Conservation (phyloP, 202 grass and related monocot genomes). For the Panicum virgatum region DNA sequence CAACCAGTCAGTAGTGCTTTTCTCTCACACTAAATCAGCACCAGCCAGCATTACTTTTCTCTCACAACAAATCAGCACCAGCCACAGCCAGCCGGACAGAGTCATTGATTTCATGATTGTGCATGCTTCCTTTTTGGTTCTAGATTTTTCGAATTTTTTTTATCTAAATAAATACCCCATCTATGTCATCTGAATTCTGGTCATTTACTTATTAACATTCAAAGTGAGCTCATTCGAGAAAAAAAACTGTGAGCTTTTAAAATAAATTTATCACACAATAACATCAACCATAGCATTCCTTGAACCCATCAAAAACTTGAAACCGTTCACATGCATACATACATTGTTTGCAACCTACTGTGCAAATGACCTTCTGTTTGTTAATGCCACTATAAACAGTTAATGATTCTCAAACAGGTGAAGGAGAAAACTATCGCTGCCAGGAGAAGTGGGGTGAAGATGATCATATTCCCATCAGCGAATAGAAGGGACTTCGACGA, state of each 20-base stretch:
- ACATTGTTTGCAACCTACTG: background rate
- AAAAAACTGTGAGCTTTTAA: background rate
- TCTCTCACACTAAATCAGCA: too few relatives aligned
- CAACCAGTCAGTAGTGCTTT: too few relatives aligned
- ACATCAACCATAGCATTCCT: too few relatives aligned
- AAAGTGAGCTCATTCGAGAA: background rate
- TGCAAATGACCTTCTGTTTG: background rate
- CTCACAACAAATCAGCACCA: too few relatives aligned
- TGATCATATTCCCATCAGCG: constrained; percentile 81
- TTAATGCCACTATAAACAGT: background rate
- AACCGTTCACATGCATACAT: too few relatives aligned
- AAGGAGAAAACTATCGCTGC: constrained; percentile 98
- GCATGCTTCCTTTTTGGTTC: background rate
- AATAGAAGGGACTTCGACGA: constrained; percentile 93
- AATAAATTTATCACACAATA: background rate
- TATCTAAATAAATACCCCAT: background rate
- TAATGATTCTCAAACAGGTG: constrained; percentile 53
- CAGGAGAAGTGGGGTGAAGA: constrained; percentile 75
- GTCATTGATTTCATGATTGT: constrained; percentile 3
- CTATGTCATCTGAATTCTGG: background rate
- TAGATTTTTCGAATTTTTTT: background rate
- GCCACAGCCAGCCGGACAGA: too few relatives aligned
- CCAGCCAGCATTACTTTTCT: too few relatives aligned
- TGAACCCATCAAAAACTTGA: too few relatives aligned
- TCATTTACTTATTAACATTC: background rate